Evolutionary conservation across 352 stramenopile species (phyloP).

Genomic region (Peronospora belbahrii): DNA sequence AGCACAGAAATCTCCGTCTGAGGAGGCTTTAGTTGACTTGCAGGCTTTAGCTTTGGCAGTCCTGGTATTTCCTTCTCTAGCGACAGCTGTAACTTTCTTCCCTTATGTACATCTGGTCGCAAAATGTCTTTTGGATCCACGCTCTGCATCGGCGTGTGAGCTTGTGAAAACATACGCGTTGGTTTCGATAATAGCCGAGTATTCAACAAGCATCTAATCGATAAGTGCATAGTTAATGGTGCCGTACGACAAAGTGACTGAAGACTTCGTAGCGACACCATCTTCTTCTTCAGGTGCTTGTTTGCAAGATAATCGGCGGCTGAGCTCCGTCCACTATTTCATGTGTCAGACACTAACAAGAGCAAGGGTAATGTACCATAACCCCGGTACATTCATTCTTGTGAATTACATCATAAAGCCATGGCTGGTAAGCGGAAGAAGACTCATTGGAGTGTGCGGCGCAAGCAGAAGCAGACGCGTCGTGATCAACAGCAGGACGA

Average conservation of each 20-base stretch:
- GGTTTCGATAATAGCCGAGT: slow-evolving; percentile 5
- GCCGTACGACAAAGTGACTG: slow-evolving; percentile 4
- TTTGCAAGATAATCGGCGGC: slow-evolving; percentile 13
- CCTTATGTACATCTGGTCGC: slow-evolving; percentile 30
- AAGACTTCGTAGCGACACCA: slow-evolving; percentile 26
- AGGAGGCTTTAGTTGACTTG: slow-evolving; percentile 75
- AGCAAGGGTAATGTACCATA: background rate
- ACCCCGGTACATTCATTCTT: too few relatives aligned
- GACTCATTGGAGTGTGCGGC: slow-evolving; percentile 63
- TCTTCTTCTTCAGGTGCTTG: slow-evolving; percentile 1
- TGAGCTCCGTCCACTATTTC: slow-evolving; percentile 3
- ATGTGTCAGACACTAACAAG: slow-evolving; percentile 12
- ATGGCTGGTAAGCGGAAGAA: slow-evolving; percentile 59
- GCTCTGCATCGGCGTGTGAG: slow-evolving; percentile 7
- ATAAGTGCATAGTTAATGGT: background rate
- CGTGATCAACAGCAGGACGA: slow-evolving; percentile 6
- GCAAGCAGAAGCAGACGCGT: slow-evolving; percentile 68
- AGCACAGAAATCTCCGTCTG: slow-evolving; percentile 90
- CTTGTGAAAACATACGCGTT: slow-evolving; percentile 38
- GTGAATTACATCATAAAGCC: slow-evolving; percentile 6
- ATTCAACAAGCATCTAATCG: background rate
- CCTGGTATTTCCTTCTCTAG: slow-evolving; percentile 55
- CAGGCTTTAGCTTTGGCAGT: slow-evolving; percentile 75
- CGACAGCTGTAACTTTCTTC: slow-evolving; percentile 44
- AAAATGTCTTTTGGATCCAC: slow-evolving; percentile 48